Evolutionary conservation across 495 filamentous ascomycete genomes (phyloP).

Genomic region (Aspergillus leporis): DNA sequence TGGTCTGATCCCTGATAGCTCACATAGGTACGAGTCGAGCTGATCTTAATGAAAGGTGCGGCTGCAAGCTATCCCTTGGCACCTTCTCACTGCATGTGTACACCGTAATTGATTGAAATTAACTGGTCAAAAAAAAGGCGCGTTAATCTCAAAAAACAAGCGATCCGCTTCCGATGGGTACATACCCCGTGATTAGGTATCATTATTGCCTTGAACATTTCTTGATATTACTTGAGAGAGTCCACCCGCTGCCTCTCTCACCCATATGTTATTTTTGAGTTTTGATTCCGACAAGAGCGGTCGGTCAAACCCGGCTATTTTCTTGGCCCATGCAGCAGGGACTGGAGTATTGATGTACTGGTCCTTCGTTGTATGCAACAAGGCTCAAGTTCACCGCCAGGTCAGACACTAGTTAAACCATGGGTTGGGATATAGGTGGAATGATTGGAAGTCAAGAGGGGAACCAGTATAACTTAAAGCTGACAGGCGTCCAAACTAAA

Average conservation of each 20-base stretch:
- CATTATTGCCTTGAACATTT: not conserved
- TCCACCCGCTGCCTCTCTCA: not conserved
- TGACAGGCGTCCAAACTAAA: too few species aligned
- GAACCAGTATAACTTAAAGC: not conserved
- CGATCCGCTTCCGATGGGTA: not conserved
- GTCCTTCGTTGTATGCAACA: too few species aligned
- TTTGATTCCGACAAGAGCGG: not conserved
- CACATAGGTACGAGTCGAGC: not conserved
- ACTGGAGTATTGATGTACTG: not conserved
- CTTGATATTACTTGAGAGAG: not conserved
- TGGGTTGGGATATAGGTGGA: not conserved
- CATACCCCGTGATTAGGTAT: not conserved
- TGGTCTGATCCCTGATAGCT: not conserved
- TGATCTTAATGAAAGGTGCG: not conserved
- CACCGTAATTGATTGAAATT: not conserved
- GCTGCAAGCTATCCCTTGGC: not conserved
- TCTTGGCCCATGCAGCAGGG: not conserved
- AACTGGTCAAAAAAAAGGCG: not conserved
- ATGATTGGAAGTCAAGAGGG: not conserved
- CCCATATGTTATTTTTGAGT: not conserved
- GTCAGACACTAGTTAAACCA: not conserved
- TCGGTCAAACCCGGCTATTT: not conserved
- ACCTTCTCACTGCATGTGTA: not conserved
- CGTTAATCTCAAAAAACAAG: not conserved
- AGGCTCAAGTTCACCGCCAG: conserved; percentile 1